Conservation (phyloP, 140 eudicot genomes). For the Erigeron philadelphicus region DNA sequence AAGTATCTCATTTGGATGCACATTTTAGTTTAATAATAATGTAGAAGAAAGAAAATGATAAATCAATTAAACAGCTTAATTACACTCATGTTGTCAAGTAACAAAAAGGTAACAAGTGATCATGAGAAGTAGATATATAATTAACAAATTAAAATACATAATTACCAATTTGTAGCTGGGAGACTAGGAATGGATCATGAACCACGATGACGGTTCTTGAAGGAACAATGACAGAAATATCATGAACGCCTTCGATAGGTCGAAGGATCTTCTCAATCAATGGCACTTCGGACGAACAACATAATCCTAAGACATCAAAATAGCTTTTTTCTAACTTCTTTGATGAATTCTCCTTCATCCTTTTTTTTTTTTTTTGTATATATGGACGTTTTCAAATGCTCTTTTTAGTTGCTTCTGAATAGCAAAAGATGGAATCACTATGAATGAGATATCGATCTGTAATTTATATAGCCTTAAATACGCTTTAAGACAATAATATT, state of each 20-base stretch:
- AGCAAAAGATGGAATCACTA: no score
- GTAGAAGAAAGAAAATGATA: background rate
- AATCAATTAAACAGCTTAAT: background rate
- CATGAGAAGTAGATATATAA: background rate
- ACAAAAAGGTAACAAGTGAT: background rate
- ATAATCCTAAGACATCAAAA: constrained; percentile 69
- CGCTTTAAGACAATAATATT: no score
- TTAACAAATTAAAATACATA: background rate
- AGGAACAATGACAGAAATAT: constrained; percentile 63
- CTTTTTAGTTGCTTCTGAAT: no score
- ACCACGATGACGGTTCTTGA: constrained; percentile 69
- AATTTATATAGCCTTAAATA: no score
- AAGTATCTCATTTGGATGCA: background rate
- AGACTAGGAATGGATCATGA: constrained; percentile 56
- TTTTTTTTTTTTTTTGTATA: background rate
- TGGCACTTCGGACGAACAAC: constrained; percentile 76
- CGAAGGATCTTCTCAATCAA: constrained; percentile 55
- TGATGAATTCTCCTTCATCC: constrained; percentile 22
- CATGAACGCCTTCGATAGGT: constrained; percentile 57
- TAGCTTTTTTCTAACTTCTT: constrained; percentile 55
- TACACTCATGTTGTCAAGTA: background rate
- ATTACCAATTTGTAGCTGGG: constrained; percentile 72
- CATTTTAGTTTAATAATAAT: background rate
- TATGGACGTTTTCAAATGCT: no score
- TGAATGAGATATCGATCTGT: no score